phyloP scores from a whole-genome alignment of 805 yeast species.

The Saturnispora diversa region DNA sequence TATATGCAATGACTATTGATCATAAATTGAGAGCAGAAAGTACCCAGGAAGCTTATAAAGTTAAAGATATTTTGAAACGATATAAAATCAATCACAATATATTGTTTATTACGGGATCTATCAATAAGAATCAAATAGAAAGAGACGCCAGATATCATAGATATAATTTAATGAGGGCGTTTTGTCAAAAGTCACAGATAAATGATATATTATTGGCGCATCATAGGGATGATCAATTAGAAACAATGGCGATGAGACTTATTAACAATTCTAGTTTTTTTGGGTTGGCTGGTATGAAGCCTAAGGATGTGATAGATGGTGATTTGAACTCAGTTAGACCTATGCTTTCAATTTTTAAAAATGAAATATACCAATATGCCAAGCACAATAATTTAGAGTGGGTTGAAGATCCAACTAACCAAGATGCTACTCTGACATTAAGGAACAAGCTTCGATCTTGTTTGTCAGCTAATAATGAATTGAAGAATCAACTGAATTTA shows the following conservation, averaged over 20 bases:
- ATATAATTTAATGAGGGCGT: conserved; percentile 35
- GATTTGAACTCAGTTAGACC: conserved; percentile 41
- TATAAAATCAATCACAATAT: conserved; percentile 26
- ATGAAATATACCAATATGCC: conserved; percentile 41
- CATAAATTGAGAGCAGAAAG: conserved; percentile 50
- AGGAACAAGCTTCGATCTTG: conserved; percentile 42
- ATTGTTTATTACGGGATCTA: conserved; percentile 15
- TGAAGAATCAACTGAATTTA: conserved; percentile 10
- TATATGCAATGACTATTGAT: conserved; percentile 58
- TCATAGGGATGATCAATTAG: conserved; percentile 63
- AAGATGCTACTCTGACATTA: conserved; percentile 42
- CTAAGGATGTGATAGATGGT: conserved; percentile 25
- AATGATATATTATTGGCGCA: conserved; percentile 53
- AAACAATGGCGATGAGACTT: conserved; percentile 56
- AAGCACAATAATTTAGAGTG: conserved; percentile 35
- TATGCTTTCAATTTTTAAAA: conserved; percentile 39
- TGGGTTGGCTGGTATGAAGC: conserved; percentile 52
- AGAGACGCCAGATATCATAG: conserved; percentile 51
- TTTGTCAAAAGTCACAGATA: conserved; percentile 33
- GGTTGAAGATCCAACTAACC: conserved; percentile 68
- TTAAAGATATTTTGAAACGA: conserved; percentile 19
- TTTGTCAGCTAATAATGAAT: conserved; percentile 15
- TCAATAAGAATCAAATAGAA: conserved; percentile 31
- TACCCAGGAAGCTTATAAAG: conserved; percentile 38
- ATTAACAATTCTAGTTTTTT: conserved; percentile 36